Evolutionary conservation across 129 eudicot genomes (phyloP), one percentile per base, ranked within the genome.

Genomic region (Ambrosia artemisiifolia): DNA sequence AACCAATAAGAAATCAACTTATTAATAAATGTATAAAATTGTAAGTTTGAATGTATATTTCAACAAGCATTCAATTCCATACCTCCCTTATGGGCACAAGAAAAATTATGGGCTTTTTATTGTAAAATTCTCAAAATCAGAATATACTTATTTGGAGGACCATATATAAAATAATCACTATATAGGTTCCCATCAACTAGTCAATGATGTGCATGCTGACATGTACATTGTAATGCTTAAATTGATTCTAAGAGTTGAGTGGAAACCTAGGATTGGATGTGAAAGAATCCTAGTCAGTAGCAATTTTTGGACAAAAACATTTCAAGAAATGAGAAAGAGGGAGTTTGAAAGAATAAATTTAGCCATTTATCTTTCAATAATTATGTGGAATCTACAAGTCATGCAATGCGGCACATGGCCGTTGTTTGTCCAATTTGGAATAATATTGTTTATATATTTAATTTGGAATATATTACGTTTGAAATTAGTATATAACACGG

Each of bases 61-160:
- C n/a, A n/a, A n/a, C n/a, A n/a, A n/a, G n/a, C 48, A 47, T 57
- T 28, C 2, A 7, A 24, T 48, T 28, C 2, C 17, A 24, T 48
- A 73, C 60, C 78, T 62, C 70, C 78, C 70, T 34, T 62, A 70
- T 61, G 77, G 75, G 70, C 47, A 62, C 70, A 73, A 46, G 50
- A 62, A 36, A 62, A 46, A 46, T 62, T 46, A 47, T 72, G 77
- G 59, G 57, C 35, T 17, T 48, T 73, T 30, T 6, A 65, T 59
- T 7, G 33, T 32, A 47, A 34, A 63, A 17, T 74, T 49, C 71
- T 40, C 63, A 63, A 78, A 78, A 78, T 78, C 65, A 70, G 81
- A 78, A 78, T 78, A 78, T 78, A 78, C 77, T 70, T 63, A 70
- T 70, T 28, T 63, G 62, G 72, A 71, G 77, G 72, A 63, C 82